phyloP scores from a whole-genome alignment of 1,284 basidiomycete genomes.

The Boletus smithii region DNA sequence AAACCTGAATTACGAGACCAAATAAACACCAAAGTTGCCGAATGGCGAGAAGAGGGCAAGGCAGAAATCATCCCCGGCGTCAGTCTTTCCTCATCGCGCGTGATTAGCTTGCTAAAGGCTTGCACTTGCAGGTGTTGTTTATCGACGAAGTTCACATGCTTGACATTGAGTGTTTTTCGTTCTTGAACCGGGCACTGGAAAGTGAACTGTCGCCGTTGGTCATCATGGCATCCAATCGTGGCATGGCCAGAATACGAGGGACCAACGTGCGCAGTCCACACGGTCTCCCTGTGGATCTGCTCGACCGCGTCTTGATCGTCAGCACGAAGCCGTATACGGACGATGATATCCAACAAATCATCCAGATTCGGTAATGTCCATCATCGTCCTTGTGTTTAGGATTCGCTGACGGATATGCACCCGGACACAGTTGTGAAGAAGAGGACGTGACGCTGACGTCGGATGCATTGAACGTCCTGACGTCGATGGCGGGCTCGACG shows the following conservation, averaged over 20 bases:
- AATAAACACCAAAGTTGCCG: conserved; percentile 94
- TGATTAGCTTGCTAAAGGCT: conserved; percentile 1
- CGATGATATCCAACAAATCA: conserved; percentile 87
- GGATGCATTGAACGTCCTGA: conserved; percentile 76
- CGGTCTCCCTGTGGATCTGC: conserved; percentile 90
- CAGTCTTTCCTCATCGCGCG: conserved; percentile 35
- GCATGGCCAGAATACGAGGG: conserved; percentile 91
- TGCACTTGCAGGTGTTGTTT: conserved; percentile 67
- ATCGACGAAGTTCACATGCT: conserved; percentile 99
- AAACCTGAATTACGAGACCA: conserved; percentile 96
- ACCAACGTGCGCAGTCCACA: conserved; percentile 94
- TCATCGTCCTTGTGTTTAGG: neutral
- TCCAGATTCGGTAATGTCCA: conserved; percentile 77
- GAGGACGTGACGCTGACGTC: conserved; percentile 88
- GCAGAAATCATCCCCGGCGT: conserved; percentile 97
- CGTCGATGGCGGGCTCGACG: conserved; percentile 83
- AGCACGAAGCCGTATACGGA: conserved; percentile 86
- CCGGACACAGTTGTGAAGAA: conserved; percentile 73
- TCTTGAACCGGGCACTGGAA: conserved; percentile 94
- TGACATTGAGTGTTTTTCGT: conserved; percentile 99
- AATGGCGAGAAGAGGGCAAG: conserved; percentile 99
- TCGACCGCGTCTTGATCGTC: conserved; percentile 95
- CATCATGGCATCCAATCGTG: conserved; percentile 97
- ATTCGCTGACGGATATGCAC: conserved; percentile 2
- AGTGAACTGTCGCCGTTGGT: conserved; percentile 92